Evolutionary conservation across 768 basidiomycete genomes (phyloP).

Genomic region (Trametes gibbosa): DNA sequence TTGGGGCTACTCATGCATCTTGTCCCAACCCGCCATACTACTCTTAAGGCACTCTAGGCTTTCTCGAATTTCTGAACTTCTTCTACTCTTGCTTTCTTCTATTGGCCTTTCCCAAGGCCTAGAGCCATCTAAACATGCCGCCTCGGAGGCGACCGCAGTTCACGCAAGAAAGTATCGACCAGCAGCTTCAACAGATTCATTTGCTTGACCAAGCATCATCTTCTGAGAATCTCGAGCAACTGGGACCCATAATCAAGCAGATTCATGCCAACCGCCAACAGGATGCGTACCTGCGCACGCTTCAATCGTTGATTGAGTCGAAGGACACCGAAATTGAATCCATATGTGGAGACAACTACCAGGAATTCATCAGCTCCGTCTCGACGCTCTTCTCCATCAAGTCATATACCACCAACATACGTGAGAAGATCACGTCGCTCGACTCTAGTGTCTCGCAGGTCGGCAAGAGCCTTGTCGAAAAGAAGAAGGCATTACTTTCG

Average conservation of each 20-base stretch:
- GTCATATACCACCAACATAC: conserved; percentile 92
- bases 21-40: background rate
- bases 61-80: too few species aligned
- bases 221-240: conserved; percentile 92
- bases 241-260: conserved; percentile 92
- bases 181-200: conserved; percentile 89
- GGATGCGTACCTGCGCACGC: conserved; percentile 81
- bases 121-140: conserved; percentile 50
- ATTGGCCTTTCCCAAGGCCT: too few species aligned
- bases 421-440: conserved; percentile 85
- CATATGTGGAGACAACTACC: conserved; percentile 95
- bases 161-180: conserved; percentile 82
- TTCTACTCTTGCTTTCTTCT: too few species aligned
- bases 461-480: conserved; percentile 85
- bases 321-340: conserved; percentile 96
- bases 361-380: conserved; percentile 96
- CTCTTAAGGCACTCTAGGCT: background rate
- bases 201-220: conserved; percentile 84
- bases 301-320: conserved; percentile 85
- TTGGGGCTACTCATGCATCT: background rate
- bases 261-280: conserved; percentile 87
- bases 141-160: conserved; percentile 69
- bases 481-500: conserved; percentile 87
- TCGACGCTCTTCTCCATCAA: conserved; percentile 96
- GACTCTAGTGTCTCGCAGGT: conserved; percentile 88